phyloP scores from a whole-genome alignment of 345 rosid genomes.

The Lepidium africanum region DNA sequence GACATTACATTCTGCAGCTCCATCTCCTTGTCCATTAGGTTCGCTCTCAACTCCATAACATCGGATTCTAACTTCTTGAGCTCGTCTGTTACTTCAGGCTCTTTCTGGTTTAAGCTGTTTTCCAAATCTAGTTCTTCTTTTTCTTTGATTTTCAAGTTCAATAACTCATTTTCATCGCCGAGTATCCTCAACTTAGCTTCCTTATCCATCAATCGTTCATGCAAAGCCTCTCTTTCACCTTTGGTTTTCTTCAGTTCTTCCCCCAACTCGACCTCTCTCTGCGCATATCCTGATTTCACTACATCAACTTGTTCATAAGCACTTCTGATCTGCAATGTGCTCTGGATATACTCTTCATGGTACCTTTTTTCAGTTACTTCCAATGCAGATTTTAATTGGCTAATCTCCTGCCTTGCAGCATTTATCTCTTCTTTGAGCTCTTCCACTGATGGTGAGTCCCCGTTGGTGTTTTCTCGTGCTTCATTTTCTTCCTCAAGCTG shows the following conservation, averaged over 20 bases:
- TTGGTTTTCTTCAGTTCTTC: constrained; percentile 44
- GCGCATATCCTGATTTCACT: constrained; percentile 41
- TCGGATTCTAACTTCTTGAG: constrained; percentile 51
- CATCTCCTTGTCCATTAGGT: constrained; percentile 43
- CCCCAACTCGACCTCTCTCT: constrained; percentile 50
- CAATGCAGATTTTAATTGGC: constrained; percentile 56
- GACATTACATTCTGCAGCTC: constrained; percentile 41
- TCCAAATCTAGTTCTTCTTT: constrained; percentile 11
- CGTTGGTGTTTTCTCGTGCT: constrained; percentile 22
- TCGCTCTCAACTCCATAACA: constrained; percentile 44
- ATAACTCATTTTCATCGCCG: constrained; percentile 40
- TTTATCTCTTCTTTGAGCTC: constrained; percentile 54
- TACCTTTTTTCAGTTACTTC: constrained; percentile 73
- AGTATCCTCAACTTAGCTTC: constrained; percentile 51
- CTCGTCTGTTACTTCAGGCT: constrained; percentile 32
- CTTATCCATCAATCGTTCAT: constrained; percentile 45
- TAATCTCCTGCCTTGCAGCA: constrained; percentile 45
- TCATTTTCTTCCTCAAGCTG: constrained; percentile 45
- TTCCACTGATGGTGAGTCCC: constrained; percentile 21
- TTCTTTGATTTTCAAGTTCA: constrained; percentile 40
- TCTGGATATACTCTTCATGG: constrained; percentile 81
- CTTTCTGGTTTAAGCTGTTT: constrained; percentile 30
- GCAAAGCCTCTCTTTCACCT: constrained; percentile 45
- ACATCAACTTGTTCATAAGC: constrained; percentile 73
- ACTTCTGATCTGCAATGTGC: constrained; percentile 76